These are phyloP conservation scores for Candida insectorum DNA, from an alignment of 805 yeast species.

Conservation along the genomic window DNA sequence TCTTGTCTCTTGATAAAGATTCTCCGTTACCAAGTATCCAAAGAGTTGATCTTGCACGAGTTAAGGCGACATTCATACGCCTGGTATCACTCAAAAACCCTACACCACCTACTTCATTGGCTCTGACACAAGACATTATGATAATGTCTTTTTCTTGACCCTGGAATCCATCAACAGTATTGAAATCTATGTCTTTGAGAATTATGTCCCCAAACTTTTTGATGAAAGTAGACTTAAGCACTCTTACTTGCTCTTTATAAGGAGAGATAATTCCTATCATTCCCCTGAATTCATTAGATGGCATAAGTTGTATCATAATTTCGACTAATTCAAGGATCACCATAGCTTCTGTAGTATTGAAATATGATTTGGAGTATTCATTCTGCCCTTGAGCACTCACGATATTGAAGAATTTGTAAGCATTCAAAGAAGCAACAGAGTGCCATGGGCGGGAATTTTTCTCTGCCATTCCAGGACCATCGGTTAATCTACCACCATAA, in stretches of 20 bases:
- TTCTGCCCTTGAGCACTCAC: constrained; percentile 61
- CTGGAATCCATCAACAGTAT: constrained; percentile 94
- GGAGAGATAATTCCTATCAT: constrained; percentile 92
- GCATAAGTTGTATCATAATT: constrained; percentile 46
- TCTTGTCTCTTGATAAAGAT: constrained; percentile 60
- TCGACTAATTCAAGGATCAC: constrained; percentile 66
- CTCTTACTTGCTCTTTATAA: constrained; percentile 79
- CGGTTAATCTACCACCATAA: constrained; percentile 66
- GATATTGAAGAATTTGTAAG: constrained; percentile 77
- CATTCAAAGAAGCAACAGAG: constrained; percentile 48
- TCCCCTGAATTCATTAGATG: constrained; percentile 57
- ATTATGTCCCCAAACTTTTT: constrained; percentile 62
- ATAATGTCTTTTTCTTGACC: constrained; percentile 91
- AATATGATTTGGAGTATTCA: constrained; percentile 62
- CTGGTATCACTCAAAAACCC: constrained; percentile 90
- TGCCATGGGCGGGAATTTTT: constrained; percentile 79
- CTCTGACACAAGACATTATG: constrained; percentile 93
- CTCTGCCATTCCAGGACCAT: constrained; percentile 71
- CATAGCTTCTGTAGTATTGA: constrained; percentile 66
- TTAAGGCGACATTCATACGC: constrained; percentile 95
- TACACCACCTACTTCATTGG: constrained; percentile 61
- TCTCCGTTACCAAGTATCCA: constrained; percentile 85
- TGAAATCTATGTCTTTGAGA: constrained; percentile 71
- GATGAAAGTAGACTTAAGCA: constrained; percentile 55
- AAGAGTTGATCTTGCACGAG: constrained; percentile 87